Base-by-base conservation (phyloP, 176 grass and related monocot species). In the Eragrostis curvula region DNA sequence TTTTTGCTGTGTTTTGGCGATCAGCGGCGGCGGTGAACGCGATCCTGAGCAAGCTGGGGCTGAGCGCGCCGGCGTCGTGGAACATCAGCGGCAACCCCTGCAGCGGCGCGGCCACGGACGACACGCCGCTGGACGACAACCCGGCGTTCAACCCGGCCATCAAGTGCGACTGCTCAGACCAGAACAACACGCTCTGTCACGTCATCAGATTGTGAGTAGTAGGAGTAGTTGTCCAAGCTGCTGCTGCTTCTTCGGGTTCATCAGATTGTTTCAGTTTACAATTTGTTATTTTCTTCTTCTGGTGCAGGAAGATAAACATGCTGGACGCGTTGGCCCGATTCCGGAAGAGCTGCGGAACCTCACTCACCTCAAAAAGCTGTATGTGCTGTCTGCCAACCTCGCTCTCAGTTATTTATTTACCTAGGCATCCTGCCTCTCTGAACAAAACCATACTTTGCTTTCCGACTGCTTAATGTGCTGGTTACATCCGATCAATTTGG, bases 71-170 rank as follows among this genome's bases (percentile, higher is more conserved):
- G 59, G 3, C 86, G 48, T 49, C 85, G 5, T 96, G 94, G 94
- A 96, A 93, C 83, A 85, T 93, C 73, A 93, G 90, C 80, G 94
- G 90, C 32, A 73, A 96, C 50, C 94, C 88, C 9, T 96, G 94
- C 84, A 96, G 76, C 68, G 94, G 94, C 83, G 88, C 73, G 43
- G 90, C 94, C n/a, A 77, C 83, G 62, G 90, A 93, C 76, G 73
- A 68, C 42, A 89, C 79, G 70, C 68, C 84, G 64, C 43, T 91
- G 27, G 90, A 93, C 80, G 73, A 81, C 66, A 89, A 86, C 62
- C 21, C 55, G 0, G 9, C 44, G 21, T 89, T 91, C 79, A 91
- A 93, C 59, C 94, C 90, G 18, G 90, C 66, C 55, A 85, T 96
- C 83, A 91, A 90, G 71, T 96, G 94, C 77, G 76, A 68, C 55